Evolutionary conservation across 1,139 yeast genomes (phyloP).

Genomic region (Saccharomyces hybrid): DNA sequence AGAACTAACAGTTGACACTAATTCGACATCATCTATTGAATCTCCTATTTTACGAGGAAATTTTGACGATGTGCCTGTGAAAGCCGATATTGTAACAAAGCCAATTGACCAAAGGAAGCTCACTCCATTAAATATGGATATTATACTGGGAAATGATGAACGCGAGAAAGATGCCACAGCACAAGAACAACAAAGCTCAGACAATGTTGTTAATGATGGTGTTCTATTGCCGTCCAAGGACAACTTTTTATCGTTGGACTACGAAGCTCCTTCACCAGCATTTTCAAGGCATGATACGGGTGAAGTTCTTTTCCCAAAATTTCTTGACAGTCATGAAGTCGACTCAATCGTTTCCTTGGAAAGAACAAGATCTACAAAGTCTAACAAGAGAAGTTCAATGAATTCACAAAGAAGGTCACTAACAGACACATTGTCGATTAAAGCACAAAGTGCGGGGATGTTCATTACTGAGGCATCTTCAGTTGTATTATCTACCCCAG

Average conservation of each 20-base stretch:
- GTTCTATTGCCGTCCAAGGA: slow-evolving; percentile 1
- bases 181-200: background rate
- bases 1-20: background rate
- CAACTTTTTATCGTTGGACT: background rate
- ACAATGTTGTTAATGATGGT: background rate
- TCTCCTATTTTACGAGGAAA: background rate
- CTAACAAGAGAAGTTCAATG: slow-evolving; percentile 21
- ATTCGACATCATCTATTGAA: background rate
- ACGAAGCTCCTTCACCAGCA: slow-evolving; percentile 2
- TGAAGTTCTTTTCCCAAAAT: slow-evolving; percentile 65
- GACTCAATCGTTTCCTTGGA: slow-evolving; percentile 68
- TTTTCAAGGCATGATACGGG: slow-evolving; percentile 35
- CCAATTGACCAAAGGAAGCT: slow-evolving; percentile 1
- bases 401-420: slow-evolving; percentile 27
- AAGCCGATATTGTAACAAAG: background rate
- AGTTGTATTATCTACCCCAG: slow-evolving; percentile 30
- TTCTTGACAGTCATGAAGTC: slow-evolving; percentile 57
- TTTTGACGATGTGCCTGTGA: background rate
- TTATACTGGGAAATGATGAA: background rate
- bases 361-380: slow-evolving; percentile 47
- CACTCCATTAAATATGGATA: slow-evolving; percentile 3
- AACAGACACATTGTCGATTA: slow-evolving; percentile 31
- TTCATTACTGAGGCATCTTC: slow-evolving; percentile 31
- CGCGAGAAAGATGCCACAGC: background rate
- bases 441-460: slow-evolving; percentile 37